phyloP scores from a whole-genome alignment of 2,329 filamentous ascomycete species.

The Penicillium sp. region DNA sequence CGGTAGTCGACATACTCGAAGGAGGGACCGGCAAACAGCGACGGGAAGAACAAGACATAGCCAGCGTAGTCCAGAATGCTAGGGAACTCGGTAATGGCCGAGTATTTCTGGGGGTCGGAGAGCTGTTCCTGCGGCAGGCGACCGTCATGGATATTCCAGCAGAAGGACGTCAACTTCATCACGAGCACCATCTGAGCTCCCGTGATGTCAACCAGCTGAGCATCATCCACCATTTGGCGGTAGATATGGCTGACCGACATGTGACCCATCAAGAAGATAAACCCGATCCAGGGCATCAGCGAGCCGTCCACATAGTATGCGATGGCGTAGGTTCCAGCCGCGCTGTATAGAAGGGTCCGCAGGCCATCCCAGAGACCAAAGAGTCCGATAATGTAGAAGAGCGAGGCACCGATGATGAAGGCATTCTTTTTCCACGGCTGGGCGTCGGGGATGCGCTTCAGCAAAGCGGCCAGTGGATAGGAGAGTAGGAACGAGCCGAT shows the following conservation, averaged over 20 bases:
- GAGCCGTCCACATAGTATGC: constrained; percentile 80
- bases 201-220: constrained; percentile 77
- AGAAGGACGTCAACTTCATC: constrained; percentile 96
- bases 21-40: constrained; percentile 82
- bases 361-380: constrained; percentile 90
- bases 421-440: constrained; percentile 82
- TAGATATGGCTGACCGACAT: constrained; percentile 87
- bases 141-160: constrained; percentile 97
- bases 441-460: constrained; percentile 87
- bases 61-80: constrained; percentile 76
- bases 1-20: constrained; percentile 95
- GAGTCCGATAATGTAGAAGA: constrained; percentile 91
- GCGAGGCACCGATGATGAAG: constrained; percentile 75
- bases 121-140: constrained; percentile 74
- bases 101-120: constrained; percentile 82
- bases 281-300: constrained; percentile 97
- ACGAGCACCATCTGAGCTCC: constrained; percentile 96
- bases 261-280: constrained; percentile 91
- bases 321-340: constrained; percentile 77
- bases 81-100: constrained; percentile 73
- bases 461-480: constrained; percentile 81
- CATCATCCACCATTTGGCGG: constrained; percentile 69
- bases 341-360: constrained; percentile 74
- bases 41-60: constrained; percentile 94
- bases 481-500: constrained; percentile 87